Percentiles rank a stretch among this genome's conserved stretches.
These are phyloP conservation scores for Aspergillus candidus DNA, from an alignment of 2,329 filamentous ascomycete species.

Conservation along the genomic window DNA sequence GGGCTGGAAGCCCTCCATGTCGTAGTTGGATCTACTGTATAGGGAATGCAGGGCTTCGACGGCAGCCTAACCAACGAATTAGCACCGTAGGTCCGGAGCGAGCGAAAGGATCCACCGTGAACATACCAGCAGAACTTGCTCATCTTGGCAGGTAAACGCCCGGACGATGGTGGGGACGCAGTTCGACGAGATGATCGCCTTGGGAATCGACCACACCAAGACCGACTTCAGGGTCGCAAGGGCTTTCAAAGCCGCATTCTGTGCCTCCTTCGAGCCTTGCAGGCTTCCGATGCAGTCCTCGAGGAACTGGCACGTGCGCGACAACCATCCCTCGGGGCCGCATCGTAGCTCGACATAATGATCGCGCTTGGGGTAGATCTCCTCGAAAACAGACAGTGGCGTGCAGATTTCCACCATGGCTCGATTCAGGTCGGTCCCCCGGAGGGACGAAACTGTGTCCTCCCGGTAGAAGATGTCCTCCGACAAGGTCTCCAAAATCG, in stretches of 20 bases:
- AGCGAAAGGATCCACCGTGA: constrained; percentile 3
- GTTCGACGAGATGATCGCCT: constrained; percentile 65
- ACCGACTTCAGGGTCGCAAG: constrained; percentile 71
- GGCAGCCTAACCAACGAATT: constrained; percentile 52
- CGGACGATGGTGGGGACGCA: constrained; percentile 66
- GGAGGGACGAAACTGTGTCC: constrained; percentile 75
- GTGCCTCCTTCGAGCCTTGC: constrained; percentile 60
- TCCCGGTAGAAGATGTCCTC: constrained; percentile 92
- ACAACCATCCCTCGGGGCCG: constrained; percentile 81
- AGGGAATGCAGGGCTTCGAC: constrained; percentile 79
- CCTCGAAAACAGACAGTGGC: constrained; percentile 64
- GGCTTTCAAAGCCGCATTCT: constrained; percentile 66
- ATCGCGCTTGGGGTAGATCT: constrained; percentile 70
- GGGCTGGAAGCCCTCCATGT: constrained; percentile 69
- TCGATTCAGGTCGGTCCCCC: constrained; percentile 77
- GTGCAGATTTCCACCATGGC: constrained; percentile 93
- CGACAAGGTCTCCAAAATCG: constrained; percentile 82
- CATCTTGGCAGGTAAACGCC: constrained; percentile 63
- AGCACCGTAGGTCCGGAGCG: neutral
- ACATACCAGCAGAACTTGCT: constrained; percentile 67
- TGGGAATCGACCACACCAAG: constrained; percentile 82
- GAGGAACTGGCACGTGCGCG: constrained; percentile 68
- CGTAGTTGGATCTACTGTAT: constrained; percentile 68
- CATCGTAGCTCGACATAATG: constrained; percentile 63
- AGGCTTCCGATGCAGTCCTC: constrained; percentile 64